Evolutionary conservation across 495 filamentous ascomycete species (phyloP).

Genomic region (Usnea hakonensis): DNA sequence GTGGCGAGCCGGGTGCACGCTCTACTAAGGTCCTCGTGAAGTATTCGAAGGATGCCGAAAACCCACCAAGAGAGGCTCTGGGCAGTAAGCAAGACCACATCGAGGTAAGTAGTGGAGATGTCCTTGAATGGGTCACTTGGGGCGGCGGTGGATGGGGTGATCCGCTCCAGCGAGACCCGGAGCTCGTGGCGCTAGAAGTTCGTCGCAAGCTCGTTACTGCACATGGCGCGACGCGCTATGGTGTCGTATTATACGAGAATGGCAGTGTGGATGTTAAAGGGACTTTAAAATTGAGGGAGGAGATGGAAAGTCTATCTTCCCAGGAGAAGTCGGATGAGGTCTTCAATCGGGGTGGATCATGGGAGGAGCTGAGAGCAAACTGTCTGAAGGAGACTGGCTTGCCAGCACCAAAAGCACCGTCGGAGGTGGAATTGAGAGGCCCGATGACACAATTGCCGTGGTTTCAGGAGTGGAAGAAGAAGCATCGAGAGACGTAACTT

Average conservation of each 20-base stretch:
- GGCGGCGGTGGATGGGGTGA: conserved; percentile 45
- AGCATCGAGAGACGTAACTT: neutral
- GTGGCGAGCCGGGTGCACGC: conserved; percentile 38
- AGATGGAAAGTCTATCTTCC: conserved; percentile 21
- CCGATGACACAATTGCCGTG: conserved; percentile 31
- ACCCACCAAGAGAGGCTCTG: conserved; percentile 28
- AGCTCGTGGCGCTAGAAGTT: conserved; percentile 41
- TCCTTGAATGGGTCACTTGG: conserved; percentile 48
- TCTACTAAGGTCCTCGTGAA: conserved; percentile 38
- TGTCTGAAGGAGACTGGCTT: conserved; percentile 38
- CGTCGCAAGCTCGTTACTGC: conserved; percentile 40
- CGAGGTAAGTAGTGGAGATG: conserved; percentile 39
- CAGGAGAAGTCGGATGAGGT: conserved; percentile 10
- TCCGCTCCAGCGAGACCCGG: conserved; percentile 38
- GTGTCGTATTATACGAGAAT: conserved; percentile 34
- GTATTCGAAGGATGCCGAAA: conserved; percentile 29
- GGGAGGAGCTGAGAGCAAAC: conserved; percentile 29
- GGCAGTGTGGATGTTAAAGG: conserved; percentile 27
- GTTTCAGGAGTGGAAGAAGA: conserved; percentile 29
- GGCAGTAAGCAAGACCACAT: conserved; percentile 45
- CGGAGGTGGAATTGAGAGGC: conserved; percentile 33
- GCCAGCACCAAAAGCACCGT: conserved; percentile 29
- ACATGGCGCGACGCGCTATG: conserved; percentile 39
- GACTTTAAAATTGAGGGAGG: conserved; percentile 30
- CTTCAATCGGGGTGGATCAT: conserved; percentile 37